These are phyloP conservation scores for Rhinocladiella mackenziei DNA, from an alignment of 2,329 filamentous ascomycete genomes.

Conservation along the genomic window DNA sequence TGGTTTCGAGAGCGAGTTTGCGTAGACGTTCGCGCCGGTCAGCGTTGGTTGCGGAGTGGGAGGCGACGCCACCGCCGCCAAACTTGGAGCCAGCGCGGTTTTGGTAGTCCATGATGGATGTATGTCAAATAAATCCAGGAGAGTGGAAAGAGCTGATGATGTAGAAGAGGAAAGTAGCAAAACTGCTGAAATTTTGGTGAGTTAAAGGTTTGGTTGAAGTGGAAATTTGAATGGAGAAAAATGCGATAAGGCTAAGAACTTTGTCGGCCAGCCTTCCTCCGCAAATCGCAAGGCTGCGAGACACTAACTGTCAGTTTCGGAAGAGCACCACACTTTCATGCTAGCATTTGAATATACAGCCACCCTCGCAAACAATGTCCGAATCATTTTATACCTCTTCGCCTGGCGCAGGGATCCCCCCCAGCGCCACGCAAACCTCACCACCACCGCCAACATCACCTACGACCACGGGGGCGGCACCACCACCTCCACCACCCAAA, in stretches of 20 bases:
- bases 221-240: too few species aligned
- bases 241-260: slow-evolving; percentile 2
- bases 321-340: too few species aligned
- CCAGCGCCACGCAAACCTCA: slow-evolving; percentile 1
- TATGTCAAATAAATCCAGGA: not conserved
- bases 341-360: slow-evolving; percentile 1
- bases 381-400: slow-evolving; percentile 24
- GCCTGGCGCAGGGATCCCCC: slow-evolving; percentile 5
- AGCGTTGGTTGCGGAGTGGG: slow-evolving; percentile 86
- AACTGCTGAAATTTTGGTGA: too few species aligned
- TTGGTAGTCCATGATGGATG: slow-evolving; percentile 61
- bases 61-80: slow-evolving; percentile 93
- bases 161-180: too few species aligned
- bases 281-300: slow-evolving; percentile 19
- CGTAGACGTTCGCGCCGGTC: slow-evolving; percentile 95
- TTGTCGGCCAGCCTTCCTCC: slow-evolving; percentile 13
- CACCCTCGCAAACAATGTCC: slow-evolving; percentile 10
- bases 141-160: not conserved
- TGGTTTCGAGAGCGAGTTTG: slow-evolving; percentile 96
- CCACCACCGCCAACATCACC: slow-evolving; percentile 15
- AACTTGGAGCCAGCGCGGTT: slow-evolving; percentile 97
- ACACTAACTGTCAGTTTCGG: too few species aligned
- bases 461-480: slow-evolving; percentile 13
- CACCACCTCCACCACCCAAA: slow-evolving; percentile 24
- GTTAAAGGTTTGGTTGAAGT: too few species aligned